A percentile compares a stretch with the other conserved stretches of the same genome.
phyloP scores from a whole-genome alignment of 2,329 filamentous ascomycete genomes.

The Colletotrichum phormii region DNA sequence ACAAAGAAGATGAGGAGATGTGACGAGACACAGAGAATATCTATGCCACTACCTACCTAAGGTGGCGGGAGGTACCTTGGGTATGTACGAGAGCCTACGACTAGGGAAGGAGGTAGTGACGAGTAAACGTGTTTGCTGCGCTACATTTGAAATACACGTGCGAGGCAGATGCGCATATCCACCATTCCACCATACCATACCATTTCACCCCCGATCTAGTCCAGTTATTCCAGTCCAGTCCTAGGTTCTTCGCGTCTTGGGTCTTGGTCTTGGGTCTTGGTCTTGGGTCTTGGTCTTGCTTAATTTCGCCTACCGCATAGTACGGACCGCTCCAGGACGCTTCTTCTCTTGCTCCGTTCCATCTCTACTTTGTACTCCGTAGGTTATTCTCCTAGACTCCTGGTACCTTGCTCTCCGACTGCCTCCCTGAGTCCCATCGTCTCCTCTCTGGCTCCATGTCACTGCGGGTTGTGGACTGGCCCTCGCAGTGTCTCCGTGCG shows the following conservation, averaged over 20 bases:
- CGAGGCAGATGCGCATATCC: neutral
- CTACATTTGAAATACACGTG: neutral
- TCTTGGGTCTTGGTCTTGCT: neutral
- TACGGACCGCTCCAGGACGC: constrained; percentile 20
- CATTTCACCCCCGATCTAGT: neutral
- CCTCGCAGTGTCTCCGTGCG: neutral
- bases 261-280: too few relatives aligned
- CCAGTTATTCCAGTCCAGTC: neutral
- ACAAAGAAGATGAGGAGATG: neutral
- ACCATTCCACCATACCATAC: neutral
- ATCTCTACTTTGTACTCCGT: too few relatives aligned
- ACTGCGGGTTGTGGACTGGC: constrained; percentile 17
- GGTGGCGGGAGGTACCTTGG: too few relatives aligned
- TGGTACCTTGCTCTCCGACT: neutral
- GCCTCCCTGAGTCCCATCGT: neutral
- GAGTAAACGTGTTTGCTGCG: neutral
- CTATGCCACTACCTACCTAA: too few relatives aligned
- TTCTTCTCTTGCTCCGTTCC: neutral
- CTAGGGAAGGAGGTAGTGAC: too few relatives aligned
- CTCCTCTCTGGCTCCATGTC: constrained; percentile 21
- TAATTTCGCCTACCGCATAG: constrained; percentile 33
- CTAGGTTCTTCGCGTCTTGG: too few relatives aligned
- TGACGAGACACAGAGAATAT: neutral
- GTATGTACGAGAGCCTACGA: too few relatives aligned
- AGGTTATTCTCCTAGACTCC: neutral